A percentile compares a stretch with the other conserved stretches of the same genome.
Conservation (phyloP, 78 protist genomes). For the Dictyostelium firmibasis region DNA sequence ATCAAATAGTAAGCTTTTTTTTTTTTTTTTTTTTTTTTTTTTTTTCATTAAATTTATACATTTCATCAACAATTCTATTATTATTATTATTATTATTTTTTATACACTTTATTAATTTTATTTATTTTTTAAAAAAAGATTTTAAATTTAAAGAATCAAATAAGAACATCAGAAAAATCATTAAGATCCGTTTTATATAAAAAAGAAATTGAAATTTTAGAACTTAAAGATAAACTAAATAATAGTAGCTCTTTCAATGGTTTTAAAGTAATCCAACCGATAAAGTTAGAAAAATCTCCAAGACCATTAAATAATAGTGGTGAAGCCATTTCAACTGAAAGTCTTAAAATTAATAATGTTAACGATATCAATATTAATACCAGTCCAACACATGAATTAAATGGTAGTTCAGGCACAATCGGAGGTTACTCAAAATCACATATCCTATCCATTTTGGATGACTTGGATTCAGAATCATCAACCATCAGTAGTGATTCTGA, state of each 20-base stretch:
- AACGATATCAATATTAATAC: neutral
- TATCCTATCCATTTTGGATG: constrained; percentile 17
- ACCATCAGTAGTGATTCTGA: constrained; percentile 12
- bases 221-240: constrained; percentile 15
- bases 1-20: neutral
- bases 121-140: neutral
- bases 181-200: neutral
- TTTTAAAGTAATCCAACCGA: neutral
- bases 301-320: neutral
- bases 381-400: neutral
- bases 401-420: neutral
- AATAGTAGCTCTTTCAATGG: neutral
- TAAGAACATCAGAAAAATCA: neutral
- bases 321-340: neutral
- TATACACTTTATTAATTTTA: neutral
- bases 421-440: neutral
- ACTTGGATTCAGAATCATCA: constrained; percentile 30
- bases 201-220: constrained; percentile 4
- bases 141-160: neutral
- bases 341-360: neutral
- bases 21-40: neutral
- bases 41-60: too few species aligned
- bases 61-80: too few species aligned
- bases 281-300: neutral
- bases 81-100: too few species aligned